Evolutionary conservation across 140 eudicot species (phyloP).

Genomic region (Stevia rebaudiana): DNA sequence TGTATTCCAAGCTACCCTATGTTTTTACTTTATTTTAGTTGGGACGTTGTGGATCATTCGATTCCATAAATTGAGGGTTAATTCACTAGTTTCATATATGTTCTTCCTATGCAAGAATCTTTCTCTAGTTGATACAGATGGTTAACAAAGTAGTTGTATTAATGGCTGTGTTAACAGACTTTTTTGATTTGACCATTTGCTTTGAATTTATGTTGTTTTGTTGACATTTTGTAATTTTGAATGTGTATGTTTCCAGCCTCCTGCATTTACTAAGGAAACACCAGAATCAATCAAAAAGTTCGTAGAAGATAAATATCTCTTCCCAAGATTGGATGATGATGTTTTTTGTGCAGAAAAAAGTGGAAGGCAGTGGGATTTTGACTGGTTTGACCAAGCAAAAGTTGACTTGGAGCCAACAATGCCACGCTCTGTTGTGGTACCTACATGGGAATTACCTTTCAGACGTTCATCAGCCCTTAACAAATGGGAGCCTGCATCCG

Average conservation of each 20-base stretch:
- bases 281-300: constrained; percentile 66
- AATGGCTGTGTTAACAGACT: not conserved
- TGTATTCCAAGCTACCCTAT: not conserved
- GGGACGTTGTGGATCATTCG: not conserved
- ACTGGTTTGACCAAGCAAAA: constrained; percentile 87
- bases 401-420: constrained; percentile 66
- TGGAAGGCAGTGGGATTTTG: constrained; percentile 93
- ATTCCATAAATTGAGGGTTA: not conserved
- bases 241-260: constrained; percentile 59
- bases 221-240: not conserved
- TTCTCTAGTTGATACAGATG: not conserved
- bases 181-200: not conserved
- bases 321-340: constrained; percentile 73
- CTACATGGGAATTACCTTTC: constrained; percentile 91
- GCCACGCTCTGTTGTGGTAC: constrained; percentile 78
- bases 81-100: not conserved
- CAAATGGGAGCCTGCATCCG: constrained; percentile 80
- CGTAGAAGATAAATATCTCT: constrained; percentile 65
- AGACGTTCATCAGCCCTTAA: constrained; percentile 40
- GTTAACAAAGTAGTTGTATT: no score
- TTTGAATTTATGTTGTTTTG: not conserved
- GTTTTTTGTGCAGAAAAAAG: constrained; percentile 76
- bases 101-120: not conserved
- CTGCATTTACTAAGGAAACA: constrained; percentile 81
- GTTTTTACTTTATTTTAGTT: not conserved